Evolutionary conservation across 2,329 filamentous ascomycete species (phyloP).

Genomic region (Ceratocystis cubensis): DNA sequence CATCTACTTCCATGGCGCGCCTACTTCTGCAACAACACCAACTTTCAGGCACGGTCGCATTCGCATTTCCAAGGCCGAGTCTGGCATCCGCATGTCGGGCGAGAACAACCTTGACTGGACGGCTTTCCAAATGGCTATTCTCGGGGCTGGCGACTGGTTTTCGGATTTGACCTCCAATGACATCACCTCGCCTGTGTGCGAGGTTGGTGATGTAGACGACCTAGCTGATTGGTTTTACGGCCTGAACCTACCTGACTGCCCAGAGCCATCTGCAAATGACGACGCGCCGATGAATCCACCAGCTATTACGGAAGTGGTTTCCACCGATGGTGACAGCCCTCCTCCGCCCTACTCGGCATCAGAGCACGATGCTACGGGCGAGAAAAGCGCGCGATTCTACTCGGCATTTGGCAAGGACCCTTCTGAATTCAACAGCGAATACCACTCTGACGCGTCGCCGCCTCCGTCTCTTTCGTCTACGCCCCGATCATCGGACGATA

Average conservation of each 20-base stretch:
- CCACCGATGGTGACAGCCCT: not conserved
- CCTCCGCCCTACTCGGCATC: not conserved
- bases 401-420: conserved; percentile 3
- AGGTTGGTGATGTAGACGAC: conserved; percentile 38
- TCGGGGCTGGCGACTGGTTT: conserved; percentile 43
- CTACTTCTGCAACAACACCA: conserved; percentile 38
- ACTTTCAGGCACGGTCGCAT: conserved; percentile 44
- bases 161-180: conserved; percentile 30
- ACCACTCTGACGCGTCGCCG: not conserved
- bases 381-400: conserved; percentile 6
- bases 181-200: conserved; percentile 28
- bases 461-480: conserved; percentile 10
- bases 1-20: conserved; percentile 37
- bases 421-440: conserved; percentile 3
- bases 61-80: conserved; percentile 37
- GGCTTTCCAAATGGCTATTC: conserved; percentile 52
- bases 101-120: conserved; percentile 45
- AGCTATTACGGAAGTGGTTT: not conserved
- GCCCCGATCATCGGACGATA: conserved; percentile 15
- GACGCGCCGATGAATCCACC: not conserved
- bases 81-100: conserved; percentile 23
- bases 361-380: not conserved
- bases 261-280: not conserved
- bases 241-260: conserved; percentile 17
- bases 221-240: conserved; percentile 40